A percentile compares a stretch with the other conserved stretches of the same genome.
phyloP scores from a whole-genome alignment of 169 alveolate genomes.

The Plasmodium fragile region DNA sequence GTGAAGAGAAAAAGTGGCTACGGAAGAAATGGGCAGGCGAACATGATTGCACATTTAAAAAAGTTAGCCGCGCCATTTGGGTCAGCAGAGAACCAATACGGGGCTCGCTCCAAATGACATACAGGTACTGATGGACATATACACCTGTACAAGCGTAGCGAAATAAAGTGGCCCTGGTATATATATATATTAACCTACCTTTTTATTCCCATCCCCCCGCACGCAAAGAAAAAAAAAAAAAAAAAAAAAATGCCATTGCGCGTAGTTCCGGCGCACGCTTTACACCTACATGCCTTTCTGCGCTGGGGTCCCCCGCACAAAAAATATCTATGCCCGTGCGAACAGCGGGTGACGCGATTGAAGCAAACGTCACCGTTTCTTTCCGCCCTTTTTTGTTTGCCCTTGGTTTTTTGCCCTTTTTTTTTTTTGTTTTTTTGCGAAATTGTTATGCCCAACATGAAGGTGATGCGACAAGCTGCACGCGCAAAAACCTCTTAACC shows the following conservation, averaged over 20 bases:
- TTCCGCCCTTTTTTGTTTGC: background rate
- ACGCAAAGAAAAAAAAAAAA: background rate
- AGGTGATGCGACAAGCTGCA: background rate
- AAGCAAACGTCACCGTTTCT: background rate
- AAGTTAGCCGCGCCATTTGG: background rate
- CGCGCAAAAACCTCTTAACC: background rate
- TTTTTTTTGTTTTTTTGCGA: background rate
- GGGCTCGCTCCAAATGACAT: background rate
- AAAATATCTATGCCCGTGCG: background rate
- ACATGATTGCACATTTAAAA: background rate
- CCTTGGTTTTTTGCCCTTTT: background rate
- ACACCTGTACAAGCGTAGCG: background rate
- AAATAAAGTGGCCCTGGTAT: background rate
- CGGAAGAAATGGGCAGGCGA: background rate
- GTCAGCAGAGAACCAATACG: background rate
- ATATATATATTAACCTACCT: background rate
- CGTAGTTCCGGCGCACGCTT: background rate
- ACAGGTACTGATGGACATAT: background rate
- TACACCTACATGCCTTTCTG: background rate
- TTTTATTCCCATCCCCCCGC: background rate
- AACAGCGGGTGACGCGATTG: background rate
- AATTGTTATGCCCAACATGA: background rate
- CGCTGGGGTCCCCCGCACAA: background rate
- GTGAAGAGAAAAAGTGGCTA: background rate
- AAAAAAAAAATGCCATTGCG: background rate